Percentiles rank a stretch among this genome's conserved stretches.
Evolutionary conservation across 1,284 basidiomycete species (phyloP).

Genomic region (Schizophyllum commune): DNA sequence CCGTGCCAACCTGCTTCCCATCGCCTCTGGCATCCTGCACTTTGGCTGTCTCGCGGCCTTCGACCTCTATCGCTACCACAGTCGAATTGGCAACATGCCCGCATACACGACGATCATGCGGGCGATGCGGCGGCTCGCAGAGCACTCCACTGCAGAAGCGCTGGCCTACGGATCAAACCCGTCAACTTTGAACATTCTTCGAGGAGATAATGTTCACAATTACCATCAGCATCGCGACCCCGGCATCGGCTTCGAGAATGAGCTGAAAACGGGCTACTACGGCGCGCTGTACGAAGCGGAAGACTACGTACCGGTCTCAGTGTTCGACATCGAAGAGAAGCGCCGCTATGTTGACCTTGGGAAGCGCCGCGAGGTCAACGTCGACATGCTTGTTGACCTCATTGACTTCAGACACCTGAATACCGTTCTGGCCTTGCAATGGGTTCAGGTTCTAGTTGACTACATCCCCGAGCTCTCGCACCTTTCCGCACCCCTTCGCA

Average conservation of each 20-base stretch:
- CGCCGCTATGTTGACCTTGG: constrained; percentile 5
- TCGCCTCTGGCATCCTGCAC: background rate
- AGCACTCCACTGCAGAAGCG: background rate
- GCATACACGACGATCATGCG: background rate
- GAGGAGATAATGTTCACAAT: constrained; percentile 19
- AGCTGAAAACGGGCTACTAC: constrained; percentile 18
- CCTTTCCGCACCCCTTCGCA: constrained; percentile 5
- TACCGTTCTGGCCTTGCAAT: constrained; percentile 19
- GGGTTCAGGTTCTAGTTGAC: constrained; percentile 15
- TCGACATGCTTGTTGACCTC: constrained; percentile 13
- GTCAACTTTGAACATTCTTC: background rate
- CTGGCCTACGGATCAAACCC: background rate
- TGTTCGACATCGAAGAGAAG: constrained; percentile 15
- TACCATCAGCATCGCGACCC: constrained; percentile 12
- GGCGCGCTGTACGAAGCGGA: constrained; percentile 12
- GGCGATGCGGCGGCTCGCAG: background rate
- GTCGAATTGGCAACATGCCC: background rate
- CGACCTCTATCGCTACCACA: background rate
- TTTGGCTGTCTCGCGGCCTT: background rate
- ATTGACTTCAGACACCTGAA: constrained; percentile 20
- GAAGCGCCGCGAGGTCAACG: constrained; percentile 13
- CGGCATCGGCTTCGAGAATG: constrained; percentile 15
- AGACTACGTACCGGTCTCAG: constrained; percentile 7
- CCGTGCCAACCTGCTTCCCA: background rate
- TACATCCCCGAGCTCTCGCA: constrained; percentile 19